phyloP scores from a whole-genome alignment of 1,284 basidiomycete species.

The Malassezia obtusa region DNA sequence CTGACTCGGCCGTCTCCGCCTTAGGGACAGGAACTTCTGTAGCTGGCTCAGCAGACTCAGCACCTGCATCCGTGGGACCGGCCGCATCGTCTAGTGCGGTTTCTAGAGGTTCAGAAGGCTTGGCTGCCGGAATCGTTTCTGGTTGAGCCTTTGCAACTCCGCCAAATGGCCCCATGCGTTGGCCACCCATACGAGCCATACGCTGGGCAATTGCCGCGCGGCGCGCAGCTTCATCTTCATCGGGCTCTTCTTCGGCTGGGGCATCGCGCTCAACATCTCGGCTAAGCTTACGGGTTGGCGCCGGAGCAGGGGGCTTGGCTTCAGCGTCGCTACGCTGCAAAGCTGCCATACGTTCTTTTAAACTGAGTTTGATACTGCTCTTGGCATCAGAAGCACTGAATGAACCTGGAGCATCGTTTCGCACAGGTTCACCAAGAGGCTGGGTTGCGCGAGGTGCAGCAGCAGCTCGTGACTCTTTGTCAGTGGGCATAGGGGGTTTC shows the following conservation, averaged over 20 bases:
- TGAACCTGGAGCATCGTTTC: not conserved
- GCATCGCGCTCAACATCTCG: not conserved
- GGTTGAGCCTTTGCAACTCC: conserved; percentile 27
- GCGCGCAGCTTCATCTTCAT: conserved; percentile 31
- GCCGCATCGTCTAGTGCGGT: conserved; percentile 12
- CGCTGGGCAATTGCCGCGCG: conserved; percentile 35
- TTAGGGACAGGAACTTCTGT: conserved; percentile 46
- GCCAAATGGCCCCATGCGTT: conserved; percentile 43
- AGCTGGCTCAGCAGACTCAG: conserved; percentile 24
- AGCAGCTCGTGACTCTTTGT: not conserved
- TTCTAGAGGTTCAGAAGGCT: not conserved
- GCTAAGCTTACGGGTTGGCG: conserved; percentile 13
- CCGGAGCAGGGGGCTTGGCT: conserved; percentile 13
- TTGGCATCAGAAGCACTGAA: conserved; percentile 30
- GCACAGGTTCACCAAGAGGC: conserved; percentile 9
- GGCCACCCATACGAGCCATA: conserved; percentile 43
- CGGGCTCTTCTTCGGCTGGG: not conserved
- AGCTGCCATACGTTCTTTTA: conserved; percentile 47
- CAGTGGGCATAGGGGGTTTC: conserved; percentile 31
- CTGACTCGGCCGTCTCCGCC: conserved; percentile 8
- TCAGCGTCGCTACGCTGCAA: conserved; percentile 33
- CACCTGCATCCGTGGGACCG: no score
- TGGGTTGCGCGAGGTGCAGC: not conserved
- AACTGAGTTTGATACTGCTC: conserved; percentile 44
- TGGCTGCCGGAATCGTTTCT: conserved; percentile 37